A percentile compares a stretch with the other conserved stretches of the same genome.
phyloP scores from a whole-genome alignment of 208 protist genomes.

The Porcisia hertigi region DNA sequence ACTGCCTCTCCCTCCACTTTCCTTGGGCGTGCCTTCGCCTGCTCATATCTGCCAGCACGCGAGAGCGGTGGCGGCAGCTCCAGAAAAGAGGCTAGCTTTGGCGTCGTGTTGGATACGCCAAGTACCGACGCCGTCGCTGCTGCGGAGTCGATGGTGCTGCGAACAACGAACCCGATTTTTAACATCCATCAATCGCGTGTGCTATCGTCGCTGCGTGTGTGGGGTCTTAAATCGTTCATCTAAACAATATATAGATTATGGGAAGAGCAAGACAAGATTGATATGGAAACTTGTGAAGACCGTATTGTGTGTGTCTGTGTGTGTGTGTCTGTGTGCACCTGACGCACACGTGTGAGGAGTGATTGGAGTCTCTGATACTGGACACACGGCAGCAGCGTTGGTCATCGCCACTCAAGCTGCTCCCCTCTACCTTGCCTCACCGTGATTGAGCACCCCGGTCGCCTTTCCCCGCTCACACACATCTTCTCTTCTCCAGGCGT shows the following conservation, averaged over 20 bases:
- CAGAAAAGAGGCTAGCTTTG: conserved; percentile 25
- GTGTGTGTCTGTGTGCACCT: not conserved
- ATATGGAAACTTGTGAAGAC: too few species aligned
- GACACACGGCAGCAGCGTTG: not conserved
- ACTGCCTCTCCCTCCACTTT: conserved; percentile 18
- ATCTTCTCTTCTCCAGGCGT: not conserved
- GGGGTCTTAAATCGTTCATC: conserved; percentile 49
- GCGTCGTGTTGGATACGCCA: conserved; percentile 47
- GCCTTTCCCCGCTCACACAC: not conserved
- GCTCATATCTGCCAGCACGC: conserved; percentile 48
- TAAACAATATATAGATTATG: conserved; percentile 8
- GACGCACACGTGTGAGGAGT: not conserved
- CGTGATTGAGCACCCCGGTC: not conserved
- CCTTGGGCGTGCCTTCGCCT: conserved; percentile 38
- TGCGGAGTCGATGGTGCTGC: conserved; percentile 41
- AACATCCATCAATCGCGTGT: conserved; percentile 69
- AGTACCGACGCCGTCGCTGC: conserved; percentile 7
- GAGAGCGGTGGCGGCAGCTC: not conserved
- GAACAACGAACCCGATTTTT: conserved; percentile 69
- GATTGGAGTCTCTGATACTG: not conserved
- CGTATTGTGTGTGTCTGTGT: not conserved
- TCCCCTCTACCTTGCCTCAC: too few species aligned
- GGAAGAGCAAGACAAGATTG: too few species aligned
- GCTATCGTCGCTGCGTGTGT: conserved; percentile 41
- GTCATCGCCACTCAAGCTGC: too few species aligned